Base-by-base conservation (phyloP, 2,329 filamentous ascomycete species). In the Cladosporium sp. region DNA sequence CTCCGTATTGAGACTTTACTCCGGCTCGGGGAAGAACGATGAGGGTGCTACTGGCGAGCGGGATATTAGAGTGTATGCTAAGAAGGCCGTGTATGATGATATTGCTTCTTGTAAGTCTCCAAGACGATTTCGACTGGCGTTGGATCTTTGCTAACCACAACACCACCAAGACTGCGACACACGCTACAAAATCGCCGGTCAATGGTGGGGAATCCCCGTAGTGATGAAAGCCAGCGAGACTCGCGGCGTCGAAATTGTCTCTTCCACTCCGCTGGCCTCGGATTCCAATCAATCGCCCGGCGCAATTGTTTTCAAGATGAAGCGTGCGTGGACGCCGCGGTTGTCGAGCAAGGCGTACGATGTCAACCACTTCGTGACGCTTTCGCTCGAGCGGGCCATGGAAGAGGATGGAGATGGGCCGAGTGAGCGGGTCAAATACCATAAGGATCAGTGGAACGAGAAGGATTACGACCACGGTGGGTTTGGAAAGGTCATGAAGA, bases 381-480 rank as follows among this genome's bases (percentile, higher is more conserved):
- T 75, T 51, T 62, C 59, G 3, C 56, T 75, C 43, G 58, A 60
- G 11, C 43, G 43, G 38, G 51, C 49, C 3, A 25, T 9, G 36
- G 43, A 50, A 9, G 46, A 57, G n/a, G 54, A 57, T 15, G 54
- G 56, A 3, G 49, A 57, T 15, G 53, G 49, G 8, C 50, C 50
- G 20, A 67, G 71, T 50, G 67, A 68, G 27, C 73, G 69, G 51
- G 70, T 74, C 16, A 65, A 67, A 33, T 75, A 74, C 59, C 71
- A 76, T 55, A 76, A 75, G 57, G 72, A 76, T 53, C 70, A 72
- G 70, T 76, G 72, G 72, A 74, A 75, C 49, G 64, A 72, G 54
- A 74, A 75, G 55, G 72, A 75, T 50, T 75, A 75, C 56, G 69
- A 62, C 27, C 72, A 75, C 59, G 67, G 71, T 42, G 72, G 72